A percentile compares a stretch with the other conserved stretches of the same genome.
phyloP scores from a whole-genome alignment of 169 alveolate genomes.

The Amoebophrya sp. region DNA sequence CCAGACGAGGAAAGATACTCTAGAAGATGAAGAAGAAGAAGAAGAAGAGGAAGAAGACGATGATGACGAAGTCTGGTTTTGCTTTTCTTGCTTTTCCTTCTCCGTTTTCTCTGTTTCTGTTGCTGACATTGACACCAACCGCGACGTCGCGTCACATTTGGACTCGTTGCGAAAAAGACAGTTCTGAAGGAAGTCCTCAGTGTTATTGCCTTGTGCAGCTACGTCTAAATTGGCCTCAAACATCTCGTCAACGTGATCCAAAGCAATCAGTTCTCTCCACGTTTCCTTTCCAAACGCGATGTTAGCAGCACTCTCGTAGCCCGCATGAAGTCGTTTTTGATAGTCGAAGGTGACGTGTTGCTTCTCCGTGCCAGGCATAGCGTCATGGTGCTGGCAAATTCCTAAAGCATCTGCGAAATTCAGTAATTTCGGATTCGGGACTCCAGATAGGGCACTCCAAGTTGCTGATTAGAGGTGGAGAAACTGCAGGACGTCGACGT shows the following conservation, averaged over 20 bases:
- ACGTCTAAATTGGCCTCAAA: background rate
- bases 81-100: no score
- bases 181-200: background rate
- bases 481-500: no score
- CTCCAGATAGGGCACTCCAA: background rate
- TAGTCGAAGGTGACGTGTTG: conserved; percentile 61
- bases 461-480: no score
- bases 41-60: no score
- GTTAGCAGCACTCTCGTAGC: background rate
- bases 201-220: background rate
- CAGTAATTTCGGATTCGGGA: background rate
- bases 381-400: conserved; percentile 69
- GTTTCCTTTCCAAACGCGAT: background rate
- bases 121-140: no score
- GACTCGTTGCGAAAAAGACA: background rate
- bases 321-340: background rate
- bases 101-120: no score
- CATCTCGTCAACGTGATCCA: background rate
- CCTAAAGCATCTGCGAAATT: conserved; percentile 45
- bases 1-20: no score
- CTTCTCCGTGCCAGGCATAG: conserved; percentile 67
- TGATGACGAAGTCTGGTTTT: no score
- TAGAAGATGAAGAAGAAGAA: no score
- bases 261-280: background rate
- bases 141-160: no score